Base-by-base conservation (phyloP, 176 grass and related monocot species). In the Aegilops umbellulata region DNA sequence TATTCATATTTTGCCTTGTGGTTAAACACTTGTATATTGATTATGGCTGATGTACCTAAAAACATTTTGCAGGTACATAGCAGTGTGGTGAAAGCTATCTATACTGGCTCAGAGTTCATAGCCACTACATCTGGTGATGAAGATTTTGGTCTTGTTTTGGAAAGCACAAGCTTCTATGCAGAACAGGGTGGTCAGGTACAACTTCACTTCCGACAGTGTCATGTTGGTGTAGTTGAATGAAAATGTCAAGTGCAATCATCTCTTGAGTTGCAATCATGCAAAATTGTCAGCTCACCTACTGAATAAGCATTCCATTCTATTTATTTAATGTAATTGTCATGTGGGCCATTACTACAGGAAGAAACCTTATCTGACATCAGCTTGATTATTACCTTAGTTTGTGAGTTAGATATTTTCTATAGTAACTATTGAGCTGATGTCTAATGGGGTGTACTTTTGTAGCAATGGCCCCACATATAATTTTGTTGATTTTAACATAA, bases 181-280 rank as follows among this genome's bases (percentile, higher is more conserved):
- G 96, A 98, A 77, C 96, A 98, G 88, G 96, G 96, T 81, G 96
- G 96, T 60, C 92, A 98, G 96, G 93, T 98, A 98, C 34, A 61
- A 42, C 53, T 69, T 86, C 8, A 0, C 44, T 81, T 26, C 25
- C 15, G 38, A 78, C 35, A 36, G 24, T 38, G 36, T 38, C 65
- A 38, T 74, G 51, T 69, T 87, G 29, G 57, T 81, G 41, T 85
- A 73, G 67, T 60, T 80, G 65, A 79, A 20, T 73, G 69, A 73
- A 72, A 72, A 72, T 14, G 7, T 42, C 36, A 72, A 72, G 20
- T 46, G 70, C 39, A 74, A 29, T 74, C 41, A 47, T 41, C 14
- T 29, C 70, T 74, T 1, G 14, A 74, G 41, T 26, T 74, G 42
- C 13, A 49, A 29, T 74, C 39, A 47, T 74, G 71, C 39, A 17